These are phyloP conservation scores for Eragrostis tef DNA, from an alignment of 202 grass and related monocot genomes.

Conservation along the genomic window DNA sequence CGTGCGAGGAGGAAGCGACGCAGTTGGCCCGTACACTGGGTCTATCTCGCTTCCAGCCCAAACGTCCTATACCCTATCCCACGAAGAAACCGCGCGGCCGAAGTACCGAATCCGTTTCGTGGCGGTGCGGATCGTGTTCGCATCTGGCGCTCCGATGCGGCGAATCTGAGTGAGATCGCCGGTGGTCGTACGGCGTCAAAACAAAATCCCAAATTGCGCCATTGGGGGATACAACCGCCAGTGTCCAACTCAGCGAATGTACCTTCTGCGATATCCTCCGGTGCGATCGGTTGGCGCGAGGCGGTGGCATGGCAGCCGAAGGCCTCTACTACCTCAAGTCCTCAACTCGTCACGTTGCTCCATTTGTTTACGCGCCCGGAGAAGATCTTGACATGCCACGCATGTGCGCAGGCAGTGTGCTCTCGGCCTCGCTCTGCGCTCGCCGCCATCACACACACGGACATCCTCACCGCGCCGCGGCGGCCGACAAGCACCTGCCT, in stretches of 20 bases:
- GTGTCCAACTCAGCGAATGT: neutral
- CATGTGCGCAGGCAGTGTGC: too few species aligned
- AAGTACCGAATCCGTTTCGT: neutral
- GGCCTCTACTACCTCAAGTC: neutral
- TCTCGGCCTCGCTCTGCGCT: too few species aligned
- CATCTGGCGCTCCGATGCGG: neutral
- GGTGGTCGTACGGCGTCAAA: constrained; percentile 15
- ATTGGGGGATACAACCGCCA: neutral
- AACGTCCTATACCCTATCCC: neutral
- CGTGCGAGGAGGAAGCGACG: too few species aligned
- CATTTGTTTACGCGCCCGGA: constrained; percentile 20
- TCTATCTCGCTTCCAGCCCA: neutral
- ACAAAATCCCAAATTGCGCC: neutral
- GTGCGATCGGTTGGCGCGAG: neutral
- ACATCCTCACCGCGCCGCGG: too few species aligned
- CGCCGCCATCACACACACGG: neutral
- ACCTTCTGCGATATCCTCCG: constrained; percentile 1
- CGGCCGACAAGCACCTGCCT: neutral
- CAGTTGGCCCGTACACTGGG: too few species aligned
- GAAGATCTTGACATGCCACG: constrained; percentile 23
- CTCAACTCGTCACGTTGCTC: constrained; percentile 29
- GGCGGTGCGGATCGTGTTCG: neutral
- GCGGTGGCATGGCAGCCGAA: neutral
- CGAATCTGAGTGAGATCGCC: constrained; percentile 18
- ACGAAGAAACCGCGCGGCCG: too few species aligned